Evolutionary conservation across 257 asterid genomes (phyloP).

Genomic region (Lithospermum erythrorhizon): DNA sequence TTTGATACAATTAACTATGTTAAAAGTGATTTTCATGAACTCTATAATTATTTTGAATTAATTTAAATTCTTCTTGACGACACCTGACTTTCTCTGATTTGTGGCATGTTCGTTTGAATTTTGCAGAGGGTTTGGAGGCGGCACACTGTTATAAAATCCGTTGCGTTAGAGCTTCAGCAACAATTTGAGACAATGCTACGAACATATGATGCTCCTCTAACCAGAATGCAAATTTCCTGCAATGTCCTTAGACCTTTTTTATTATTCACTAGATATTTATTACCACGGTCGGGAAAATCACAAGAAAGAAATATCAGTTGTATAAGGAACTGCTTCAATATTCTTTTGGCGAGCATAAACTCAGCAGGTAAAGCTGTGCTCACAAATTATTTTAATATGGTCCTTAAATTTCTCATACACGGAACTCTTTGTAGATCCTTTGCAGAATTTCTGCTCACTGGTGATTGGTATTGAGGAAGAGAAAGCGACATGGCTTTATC

Average conservation of each 20-base stretch:
- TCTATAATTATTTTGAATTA: background rate
- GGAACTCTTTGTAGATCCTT: conserved; percentile 36
- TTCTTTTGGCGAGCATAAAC: conserved; percentile 54
- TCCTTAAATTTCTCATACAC: conserved; percentile 14
- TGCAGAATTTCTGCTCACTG: conserved; percentile 60
- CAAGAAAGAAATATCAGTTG: conserved; percentile 53
- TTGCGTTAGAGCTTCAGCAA: conserved; percentile 48
- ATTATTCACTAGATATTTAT: conserved; percentile 49
- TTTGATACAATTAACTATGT: too few relatives aligned
- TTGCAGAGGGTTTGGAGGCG: conserved; percentile 86
- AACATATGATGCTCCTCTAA: conserved; percentile 22
- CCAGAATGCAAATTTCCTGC: conserved; percentile 32
- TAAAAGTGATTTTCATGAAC: background rate
- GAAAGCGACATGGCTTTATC: conserved; percentile 66
- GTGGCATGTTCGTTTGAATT: conserved; percentile 1
- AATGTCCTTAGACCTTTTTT: conserved; percentile 70
- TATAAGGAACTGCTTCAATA: conserved; percentile 53
- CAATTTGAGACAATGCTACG: conserved; percentile 64
- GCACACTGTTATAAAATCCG: conserved; percentile 31
- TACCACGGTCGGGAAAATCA: conserved; percentile 35
- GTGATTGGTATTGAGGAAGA: conserved; percentile 57
- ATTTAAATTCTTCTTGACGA: background rate
- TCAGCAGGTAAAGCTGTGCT: conserved; percentile 39
- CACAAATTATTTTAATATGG: background rate
- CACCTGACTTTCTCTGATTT: background rate